phyloP scores from a whole-genome alignment of 2,329 filamentous ascomycete genomes.

The Paecilomyces niveus region DNA sequence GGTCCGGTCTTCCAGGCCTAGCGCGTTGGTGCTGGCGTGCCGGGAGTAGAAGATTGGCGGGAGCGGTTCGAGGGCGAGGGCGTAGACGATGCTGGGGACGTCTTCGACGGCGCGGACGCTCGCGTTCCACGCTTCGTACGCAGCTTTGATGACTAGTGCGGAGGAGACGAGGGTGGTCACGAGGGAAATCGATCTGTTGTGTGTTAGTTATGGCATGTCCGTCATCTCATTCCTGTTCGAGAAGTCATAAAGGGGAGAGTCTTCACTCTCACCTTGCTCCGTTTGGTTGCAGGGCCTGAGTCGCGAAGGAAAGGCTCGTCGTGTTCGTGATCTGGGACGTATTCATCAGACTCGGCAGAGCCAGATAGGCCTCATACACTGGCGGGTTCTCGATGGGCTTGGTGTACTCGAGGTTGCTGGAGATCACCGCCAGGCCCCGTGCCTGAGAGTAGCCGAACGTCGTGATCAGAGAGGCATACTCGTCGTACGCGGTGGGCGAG shows the following conservation, averaged over 20 bases:
- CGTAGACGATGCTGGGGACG: constrained; percentile 1
- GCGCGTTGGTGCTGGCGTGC: constrained; percentile 1
- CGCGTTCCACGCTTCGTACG: constrained; percentile 3
- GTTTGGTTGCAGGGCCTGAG: constrained; percentile 1
- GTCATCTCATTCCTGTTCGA: background rate
- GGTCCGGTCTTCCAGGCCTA: background rate
- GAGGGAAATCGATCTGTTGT: constrained; percentile 2
- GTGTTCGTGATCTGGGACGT: background rate
- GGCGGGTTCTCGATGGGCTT: constrained; percentile 3
- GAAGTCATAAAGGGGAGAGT: background rate
- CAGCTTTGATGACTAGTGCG: constrained; percentile 3
- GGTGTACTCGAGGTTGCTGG: constrained; percentile 2
- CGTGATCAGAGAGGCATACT: constrained; percentile 1
- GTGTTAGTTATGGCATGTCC: background rate
- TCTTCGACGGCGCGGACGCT: constrained; percentile 2
- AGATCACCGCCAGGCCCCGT: constrained; percentile 1
- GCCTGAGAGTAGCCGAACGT: background rate
- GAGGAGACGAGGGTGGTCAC: constrained; percentile 2
- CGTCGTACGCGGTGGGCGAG: background rate
- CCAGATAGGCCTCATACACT: background rate
- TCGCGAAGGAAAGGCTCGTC: constrained; percentile 1
- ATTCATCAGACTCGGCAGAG: background rate
- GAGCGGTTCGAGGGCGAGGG: background rate
- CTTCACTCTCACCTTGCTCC: background rate
- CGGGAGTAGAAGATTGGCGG: constrained; percentile 1